Base-by-base conservation (phyloP, 441 rosid genomes). In the Erodium texanum region DNA sequence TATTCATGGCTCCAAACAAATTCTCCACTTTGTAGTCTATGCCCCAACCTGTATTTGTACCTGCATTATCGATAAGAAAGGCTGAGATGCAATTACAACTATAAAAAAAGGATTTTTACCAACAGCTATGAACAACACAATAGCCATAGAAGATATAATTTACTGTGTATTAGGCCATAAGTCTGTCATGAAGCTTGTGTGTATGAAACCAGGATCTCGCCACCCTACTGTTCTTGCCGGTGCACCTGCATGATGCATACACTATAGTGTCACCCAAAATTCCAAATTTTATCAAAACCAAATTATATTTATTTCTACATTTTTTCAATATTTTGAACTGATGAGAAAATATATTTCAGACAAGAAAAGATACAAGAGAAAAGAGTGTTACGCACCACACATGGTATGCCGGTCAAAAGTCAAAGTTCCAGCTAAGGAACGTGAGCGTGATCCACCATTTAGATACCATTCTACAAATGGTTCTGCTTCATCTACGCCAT, bases 151-250 rank as follows among this genome's bases (percentile, higher is more conserved):
- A 74, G 63, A 66, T 24, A 18, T 24, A 71, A 80, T 85, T 41
- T 79, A 91, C 96, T 75, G 69, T 69, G 70, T 23, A 27, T 86
- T 85, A 67, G 96, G 96, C 96, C 93, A 92, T 62, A 92, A 67
- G 65, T 83, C 89, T 78, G 84, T 84, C 77, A 92, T 80, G 66
- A 89, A 88, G 72, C 89, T 71, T 34, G 98, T 88, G 77, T 92
- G 98, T 74, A 85, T 84, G 71, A 73, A 88, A 78, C 98, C 96
- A 5, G 96, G 96, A 86, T 92, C 94, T 72, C 96, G 89, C 94
- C 98, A 92, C 71, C 98, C 98, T 3, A 89, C 93, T 1, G 94
- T 89, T 62, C 91, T 87, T 32, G 98, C 98, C 48, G 98, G 98
- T 56, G 85, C 85, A 79, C 85, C 90, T 87, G 81, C 48, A 20